These are phyloP conservation scores for Talaromyces sp. DNA, from an alignment of 2,329 filamentous ascomycete species.

Conservation along the genomic window DNA sequence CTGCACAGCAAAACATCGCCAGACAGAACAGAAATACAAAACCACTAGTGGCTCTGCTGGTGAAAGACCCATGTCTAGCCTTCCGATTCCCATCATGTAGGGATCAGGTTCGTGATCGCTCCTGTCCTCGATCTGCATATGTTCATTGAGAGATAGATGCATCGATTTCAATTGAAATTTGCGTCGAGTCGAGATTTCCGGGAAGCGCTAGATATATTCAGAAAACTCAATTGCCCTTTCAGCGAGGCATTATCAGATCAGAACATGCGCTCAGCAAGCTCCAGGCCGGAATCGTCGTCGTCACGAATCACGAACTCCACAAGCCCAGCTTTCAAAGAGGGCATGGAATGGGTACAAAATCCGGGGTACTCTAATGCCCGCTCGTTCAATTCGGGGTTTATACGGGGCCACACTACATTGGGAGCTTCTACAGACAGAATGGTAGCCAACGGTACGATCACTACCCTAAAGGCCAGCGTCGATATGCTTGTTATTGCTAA, in stretches of 20 bases:
- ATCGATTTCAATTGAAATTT: slow-evolving; percentile 47
- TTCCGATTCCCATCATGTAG: slow-evolving; percentile 40
- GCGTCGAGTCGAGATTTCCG: slow-evolving; percentile 39
- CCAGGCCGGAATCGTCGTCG: slow-evolving; percentile 28
- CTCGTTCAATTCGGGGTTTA: slow-evolving; percentile 5
- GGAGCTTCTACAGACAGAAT: slow-evolving; percentile 4
- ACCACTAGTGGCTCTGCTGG: slow-evolving; percentile 39
- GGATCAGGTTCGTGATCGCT: slow-evolving; percentile 25
- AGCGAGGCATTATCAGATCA: slow-evolving; percentile 35
- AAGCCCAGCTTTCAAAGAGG: neutral
- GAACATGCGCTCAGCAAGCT: slow-evolving; percentile 20
- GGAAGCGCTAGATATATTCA: slow-evolving; percentile 39
- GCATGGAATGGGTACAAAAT: neutral
- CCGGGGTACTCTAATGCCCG: neutral
- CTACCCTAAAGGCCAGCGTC: neutral
- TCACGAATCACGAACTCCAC: slow-evolving; percentile 20
- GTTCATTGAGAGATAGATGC: slow-evolving; percentile 32
- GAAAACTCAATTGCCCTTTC: slow-evolving; percentile 42
- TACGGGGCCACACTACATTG: slow-evolving; percentile 15
- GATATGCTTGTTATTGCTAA: neutral
- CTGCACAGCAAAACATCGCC: slow-evolving; percentile 19
- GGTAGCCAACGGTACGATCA: slow-evolving; percentile 11
- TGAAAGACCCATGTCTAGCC: slow-evolving; percentile 45
- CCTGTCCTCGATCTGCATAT: neutral
- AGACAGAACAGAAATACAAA: slow-evolving; percentile 24